phyloP scores from a whole-genome alignment of 495 filamentous ascomycete species.

The Trichoderma erinaceum region DNA sequence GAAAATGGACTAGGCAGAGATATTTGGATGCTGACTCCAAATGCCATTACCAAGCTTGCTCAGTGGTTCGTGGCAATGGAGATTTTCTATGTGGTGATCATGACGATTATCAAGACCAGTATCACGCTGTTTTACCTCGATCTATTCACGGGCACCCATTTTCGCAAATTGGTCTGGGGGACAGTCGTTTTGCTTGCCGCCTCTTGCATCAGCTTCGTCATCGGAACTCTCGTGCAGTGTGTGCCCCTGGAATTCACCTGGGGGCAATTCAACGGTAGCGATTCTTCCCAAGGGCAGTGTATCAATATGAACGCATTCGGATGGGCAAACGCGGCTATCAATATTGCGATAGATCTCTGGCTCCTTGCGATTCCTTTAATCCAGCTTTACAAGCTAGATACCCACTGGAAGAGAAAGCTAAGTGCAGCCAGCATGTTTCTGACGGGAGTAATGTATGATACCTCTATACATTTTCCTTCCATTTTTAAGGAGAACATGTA shows the following conservation, averaged over 20 bases:
- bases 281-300: constrained; percentile 22
- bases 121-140: constrained; percentile 37
- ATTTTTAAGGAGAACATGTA: not conserved
- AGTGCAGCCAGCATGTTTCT: constrained; percentile 46
- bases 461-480: not conserved
- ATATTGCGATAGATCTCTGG: constrained; percentile 47
- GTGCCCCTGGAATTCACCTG: constrained; percentile 26
- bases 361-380: constrained; percentile 48
- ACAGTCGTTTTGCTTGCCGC: constrained; percentile 21
- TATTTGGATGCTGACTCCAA: constrained; percentile 27
- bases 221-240: constrained; percentile 27
- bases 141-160: constrained; percentile 22
- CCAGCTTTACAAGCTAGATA: constrained; percentile 36
- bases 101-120: constrained; percentile 33
- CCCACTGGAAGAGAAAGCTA: constrained; percentile 42
- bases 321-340: constrained; percentile 41
- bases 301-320: constrained; percentile 24
- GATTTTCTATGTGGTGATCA: constrained; percentile 27
- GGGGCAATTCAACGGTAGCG: constrained; percentile 22
- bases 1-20: constrained; percentile 29
- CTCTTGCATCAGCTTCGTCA: constrained; percentile 18
- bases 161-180: constrained; percentile 22
- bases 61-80: constrained; percentile 23
- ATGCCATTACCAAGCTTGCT: constrained; percentile 23
- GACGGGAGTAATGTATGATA: constrained; percentile 45